Evolutionary conservation across 2,329 filamentous ascomycete genomes (phyloP), one percentile per base, ranked within the genome.

Genomic region (Remersonia thermophila): DNA sequence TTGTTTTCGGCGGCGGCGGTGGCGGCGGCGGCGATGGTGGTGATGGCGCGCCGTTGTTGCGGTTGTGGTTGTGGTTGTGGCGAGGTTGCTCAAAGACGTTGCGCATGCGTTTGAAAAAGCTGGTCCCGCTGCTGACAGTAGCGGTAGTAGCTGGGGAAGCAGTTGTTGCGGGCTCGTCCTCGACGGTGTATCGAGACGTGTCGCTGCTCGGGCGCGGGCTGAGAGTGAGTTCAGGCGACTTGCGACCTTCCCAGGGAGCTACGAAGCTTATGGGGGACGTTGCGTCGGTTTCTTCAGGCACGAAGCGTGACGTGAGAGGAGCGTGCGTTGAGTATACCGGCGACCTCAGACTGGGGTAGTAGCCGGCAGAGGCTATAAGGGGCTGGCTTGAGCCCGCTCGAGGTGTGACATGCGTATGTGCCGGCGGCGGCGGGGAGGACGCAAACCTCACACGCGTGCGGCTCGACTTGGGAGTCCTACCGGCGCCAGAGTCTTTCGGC

Each of bases 21-120:
- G n/a, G n/a, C n/a, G n/a, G n/a, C n/a, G n/a, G n/a, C n/a, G n/a
- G n/a, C n/a, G n/a, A n/a, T n/a, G n/a, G n/a, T n/a, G n/a, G n/a
- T n/a, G n/a, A n/a, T n/a, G n/a, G n/a, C n/a, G n/a, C n/a, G n/a
- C n/a, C n/a, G n/a, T n/a, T n/a, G n/a, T n/a, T n/a, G n/a, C n/a
- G 5, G 20, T 9, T 23, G 20, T 9, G 5, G 5, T 5, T 23
- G 5, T 23, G 5, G 5, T 23, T 23, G 20, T n/a, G n/a, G n/a
- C n/a, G n/a, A n/a, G n/a, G 40, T 17, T 47, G 48, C 40, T 63
- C 61, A 35, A 63, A 64, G 28, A 64, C 56, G 39, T 47, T 60
- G 15, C 60, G 55, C 54, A 64, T 59, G 23, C 55, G 54, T 35
- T 58, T 53, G 48, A 64, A 63, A 14, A 63, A 45, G 11, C 48